phyloP scores from a whole-genome alignment of 1,139 yeast genomes.

The Suhomyces taliae region DNA sequence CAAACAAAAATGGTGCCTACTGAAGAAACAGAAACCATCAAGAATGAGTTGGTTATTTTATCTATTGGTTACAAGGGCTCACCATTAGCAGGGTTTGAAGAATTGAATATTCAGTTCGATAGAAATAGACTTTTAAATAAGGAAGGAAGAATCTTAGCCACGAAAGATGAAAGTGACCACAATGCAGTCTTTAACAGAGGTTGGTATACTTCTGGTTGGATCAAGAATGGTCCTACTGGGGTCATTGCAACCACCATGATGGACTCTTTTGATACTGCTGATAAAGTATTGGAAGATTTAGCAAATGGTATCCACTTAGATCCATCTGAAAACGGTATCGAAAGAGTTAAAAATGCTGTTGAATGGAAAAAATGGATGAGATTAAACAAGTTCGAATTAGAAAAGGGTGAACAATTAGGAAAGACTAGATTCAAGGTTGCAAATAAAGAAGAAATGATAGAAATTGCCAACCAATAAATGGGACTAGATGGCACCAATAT shows the following conservation, averaged over 20 bases:
- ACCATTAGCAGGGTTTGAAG: slow-evolving; percentile 58
- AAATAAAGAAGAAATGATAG: slow-evolving; percentile 50
- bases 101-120: slow-evolving; percentile 57
- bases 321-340: slow-evolving; percentile 21
- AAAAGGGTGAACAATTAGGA: slow-evolving; percentile 45
- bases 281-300: slow-evolving; percentile 58
- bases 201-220: slow-evolving; percentile 90
- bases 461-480: slow-evolving; percentile 1
- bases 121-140: slow-evolving; percentile 58
- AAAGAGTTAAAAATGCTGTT: slow-evolving; percentile 22
- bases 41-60: slow-evolving; percentile 70
- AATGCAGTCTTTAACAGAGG: slow-evolving; percentile 40
- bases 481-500: no score
- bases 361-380: slow-evolving; percentile 75
- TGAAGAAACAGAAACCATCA: slow-evolving; percentile 34
- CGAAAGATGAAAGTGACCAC: slow-evolving; percentile 21
- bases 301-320: slow-evolving; percentile 33
- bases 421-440: slow-evolving; percentile 62
- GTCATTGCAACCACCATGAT: slow-evolving; percentile 91
- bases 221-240: slow-evolving; percentile 83
- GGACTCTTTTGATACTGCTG: slow-evolving; percentile 78
- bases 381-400: slow-evolving; percentile 55
- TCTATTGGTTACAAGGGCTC: slow-evolving; percentile 83
- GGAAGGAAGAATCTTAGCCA: slow-evolving; percentile 56
- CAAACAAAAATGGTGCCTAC: slow-evolving; percentile 45